A percentile compares a stretch with the other conserved stretches of the same genome.
phyloP scores from a whole-genome alignment of 2,329 filamentous ascomycete genomes.

The Phaeosphaeriaceae sp. region DNA sequence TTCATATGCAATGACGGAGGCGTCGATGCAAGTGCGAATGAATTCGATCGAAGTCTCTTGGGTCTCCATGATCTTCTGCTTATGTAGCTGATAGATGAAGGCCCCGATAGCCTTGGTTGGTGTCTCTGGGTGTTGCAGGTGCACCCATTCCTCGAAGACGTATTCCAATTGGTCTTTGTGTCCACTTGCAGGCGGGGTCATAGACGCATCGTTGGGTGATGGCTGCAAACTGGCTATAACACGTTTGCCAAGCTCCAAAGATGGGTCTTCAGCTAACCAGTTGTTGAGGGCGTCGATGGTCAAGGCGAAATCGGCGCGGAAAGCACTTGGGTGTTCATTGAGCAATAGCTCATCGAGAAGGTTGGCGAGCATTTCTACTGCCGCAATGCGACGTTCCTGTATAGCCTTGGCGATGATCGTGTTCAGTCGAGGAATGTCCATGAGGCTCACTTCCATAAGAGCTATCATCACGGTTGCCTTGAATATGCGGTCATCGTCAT shows the following conservation, averaged over 20 bases:
- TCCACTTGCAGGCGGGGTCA: conserved; percentile 63
- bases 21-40: conserved; percentile 80
- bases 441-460: conserved; percentile 64
- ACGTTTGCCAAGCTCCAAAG: conserved; percentile 69
- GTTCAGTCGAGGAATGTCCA: conserved; percentile 66
- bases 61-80: conserved; percentile 73
- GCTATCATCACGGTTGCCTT: conserved; percentile 68
- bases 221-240: conserved; percentile 72
- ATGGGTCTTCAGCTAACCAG: conserved; percentile 79
- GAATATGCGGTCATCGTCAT: conserved; percentile 66
- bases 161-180: conserved; percentile 90
- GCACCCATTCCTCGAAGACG: conserved; percentile 94
- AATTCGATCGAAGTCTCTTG: conserved; percentile 82
- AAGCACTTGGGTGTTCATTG: conserved; percentile 75
- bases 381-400: conserved; percentile 71
- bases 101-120: conserved; percentile 74
- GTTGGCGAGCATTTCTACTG: conserved; percentile 79
- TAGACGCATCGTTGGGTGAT: conserved; percentile 60
- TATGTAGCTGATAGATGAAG: conserved; percentile 85
- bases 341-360: conserved; percentile 81
- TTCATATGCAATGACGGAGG: conserved; percentile 80
- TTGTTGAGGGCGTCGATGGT: conserved; percentile 81
- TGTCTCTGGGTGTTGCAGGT: conserved; percentile 77
- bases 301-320: conserved; percentile 85
- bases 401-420: conserved; percentile 76